phyloP scores from a whole-genome alignment of 2,329 filamentous ascomycete species.

The Ceratocystis huliohia region DNA sequence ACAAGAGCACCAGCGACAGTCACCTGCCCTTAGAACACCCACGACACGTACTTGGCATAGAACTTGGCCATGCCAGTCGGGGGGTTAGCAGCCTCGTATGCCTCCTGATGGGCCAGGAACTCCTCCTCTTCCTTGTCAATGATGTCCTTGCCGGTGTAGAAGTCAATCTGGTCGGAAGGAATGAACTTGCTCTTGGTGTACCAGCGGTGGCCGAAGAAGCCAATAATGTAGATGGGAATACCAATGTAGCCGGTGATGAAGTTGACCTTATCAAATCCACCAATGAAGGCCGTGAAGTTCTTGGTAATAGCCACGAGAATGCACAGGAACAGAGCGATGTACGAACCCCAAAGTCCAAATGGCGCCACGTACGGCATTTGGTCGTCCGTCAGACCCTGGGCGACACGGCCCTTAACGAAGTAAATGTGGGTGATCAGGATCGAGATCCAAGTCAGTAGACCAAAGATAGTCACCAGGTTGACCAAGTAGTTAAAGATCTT shows the following conservation, averaged over 20 bases:
- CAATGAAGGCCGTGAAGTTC: slow-evolving; percentile 63
- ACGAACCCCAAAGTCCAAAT: slow-evolving; percentile 57
- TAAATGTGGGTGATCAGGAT: slow-evolving; percentile 55
- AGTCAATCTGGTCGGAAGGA: slow-evolving; percentile 48
- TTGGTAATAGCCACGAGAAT: slow-evolving; percentile 66
- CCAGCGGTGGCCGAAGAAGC: slow-evolving; percentile 58
- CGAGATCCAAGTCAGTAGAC: slow-evolving; percentile 54
- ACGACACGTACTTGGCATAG: slow-evolving; percentile 21
- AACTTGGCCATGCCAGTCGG: slow-evolving; percentile 18
- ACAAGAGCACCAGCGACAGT: neutral
- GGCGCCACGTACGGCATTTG: slow-evolving; percentile 55
- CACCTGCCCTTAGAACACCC: slow-evolving; percentile 20
- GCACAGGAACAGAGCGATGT: slow-evolving; percentile 55
- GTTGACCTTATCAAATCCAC: slow-evolving; percentile 41
- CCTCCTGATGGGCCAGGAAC: slow-evolving; percentile 40
- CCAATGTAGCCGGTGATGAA: slow-evolving; percentile 69
- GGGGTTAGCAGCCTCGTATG: slow-evolving; percentile 23
- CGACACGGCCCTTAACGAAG: slow-evolving; percentile 50
- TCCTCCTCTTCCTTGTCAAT: slow-evolving; percentile 62
- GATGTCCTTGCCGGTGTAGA: slow-evolving; percentile 59
- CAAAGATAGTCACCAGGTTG: slow-evolving; percentile 55
- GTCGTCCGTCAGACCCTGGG: slow-evolving; percentile 44
- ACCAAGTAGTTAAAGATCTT: slow-evolving; percentile 52
- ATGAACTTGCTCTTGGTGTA: slow-evolving; percentile 42
- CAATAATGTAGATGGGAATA: slow-evolving; percentile 58